Evolutionary conservation across 2,329 filamentous ascomycete species (phyloP), one percentile per base, ranked within the genome.

Genomic region (Cladophialophora exuberans): DNA sequence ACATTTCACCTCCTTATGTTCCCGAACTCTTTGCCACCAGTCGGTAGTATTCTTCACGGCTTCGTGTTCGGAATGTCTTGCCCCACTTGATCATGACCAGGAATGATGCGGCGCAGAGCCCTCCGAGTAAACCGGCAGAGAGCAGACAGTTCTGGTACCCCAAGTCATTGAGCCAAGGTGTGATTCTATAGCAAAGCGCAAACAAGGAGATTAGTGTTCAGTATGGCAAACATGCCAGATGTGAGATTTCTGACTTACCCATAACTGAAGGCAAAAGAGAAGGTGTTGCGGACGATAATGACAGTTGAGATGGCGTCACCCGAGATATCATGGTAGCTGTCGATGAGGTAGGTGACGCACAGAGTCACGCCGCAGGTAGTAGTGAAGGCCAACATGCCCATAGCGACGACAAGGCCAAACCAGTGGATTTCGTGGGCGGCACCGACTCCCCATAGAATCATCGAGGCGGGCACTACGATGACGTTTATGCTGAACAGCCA

Each of bases 391-490:
- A 79, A 73, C 20, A 76, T 67, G 23, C 74, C 75, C 71, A 79
- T 77, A 0, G 74, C 76, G 25, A 79, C 71, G 2, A 80, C 66
- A 6, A 77, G 65, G 1, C 77, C 79, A 43, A 79, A 70, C 75
- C 75, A 78, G 39, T 79, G 77, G 11, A 80, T 62, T 3, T 69
- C 57, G 28, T 78, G 70, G 39, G 75, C 75, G 2, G 79, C 77
- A 4, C 79, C 79, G 0, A 81, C 75, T 26, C 79, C 79, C 77
- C 77, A 81, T 1, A 79, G 67, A 36, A 80, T 72, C 3, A 79
- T 65, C 0, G 71, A 72, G 5, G 67, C 70, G 0, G 78, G 76
- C 3, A 78, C 66, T 15, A 79, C 60, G 4, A 81, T 54, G 13
- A 74, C 53, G 15, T 15, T 17, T 25, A 46, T 13, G 9, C 11